Base-by-base conservation (phyloP, 1,284 basidiomycete genomes). In the Lignosus rhinocerotis region DNA sequence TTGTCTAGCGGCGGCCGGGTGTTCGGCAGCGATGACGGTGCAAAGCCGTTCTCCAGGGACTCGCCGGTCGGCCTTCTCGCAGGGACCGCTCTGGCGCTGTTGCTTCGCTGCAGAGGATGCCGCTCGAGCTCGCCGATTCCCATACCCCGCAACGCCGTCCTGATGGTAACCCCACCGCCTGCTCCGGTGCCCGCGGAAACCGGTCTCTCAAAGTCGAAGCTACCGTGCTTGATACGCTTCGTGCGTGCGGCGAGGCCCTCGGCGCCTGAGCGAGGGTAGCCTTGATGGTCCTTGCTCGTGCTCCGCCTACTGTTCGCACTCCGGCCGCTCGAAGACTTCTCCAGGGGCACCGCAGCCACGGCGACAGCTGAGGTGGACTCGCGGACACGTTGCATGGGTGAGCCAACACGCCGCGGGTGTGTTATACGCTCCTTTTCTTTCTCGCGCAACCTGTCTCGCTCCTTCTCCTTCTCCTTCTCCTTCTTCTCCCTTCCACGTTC, bases 161-260 rank as follows among this genome's bases (percentile, higher is more conserved):
- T 65, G 48, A 67, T 58, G 39, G 58, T 66, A 45, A 65, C 46
- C 48, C 57, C 59, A 33, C 66, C 62, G 1, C 55, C 51, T 10
- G 60, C 45, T 8, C 41, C 57, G 12, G 51, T 46, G 21, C 58
- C 60, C 31, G 63, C 54, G 1, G 72, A 71, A 16, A 70, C 58
- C 7, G 72, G 72, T 39, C 84, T 76, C 71, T 90, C 88, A 64
- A 90, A 90, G 66, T 91, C 88, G 68, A 90, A 90, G 66, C 83
- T 87, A 6, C 86, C 86, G 63, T 87, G 83, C 65, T 79, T 76
- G 58, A 67, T 81, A 72, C 63, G 78, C 72, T 75, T 56, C 63
- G 69, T 33, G 65, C 71, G 63, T 57, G 71, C 52, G 17, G 61
- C 61, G 7, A 61, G 51, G 17, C 55, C 56, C 10, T 60, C 58